These are phyloP conservation scores for Luffa aegyptiaca DNA, from an alignment of 306 rosid species.

Conservation along the genomic window DNA sequence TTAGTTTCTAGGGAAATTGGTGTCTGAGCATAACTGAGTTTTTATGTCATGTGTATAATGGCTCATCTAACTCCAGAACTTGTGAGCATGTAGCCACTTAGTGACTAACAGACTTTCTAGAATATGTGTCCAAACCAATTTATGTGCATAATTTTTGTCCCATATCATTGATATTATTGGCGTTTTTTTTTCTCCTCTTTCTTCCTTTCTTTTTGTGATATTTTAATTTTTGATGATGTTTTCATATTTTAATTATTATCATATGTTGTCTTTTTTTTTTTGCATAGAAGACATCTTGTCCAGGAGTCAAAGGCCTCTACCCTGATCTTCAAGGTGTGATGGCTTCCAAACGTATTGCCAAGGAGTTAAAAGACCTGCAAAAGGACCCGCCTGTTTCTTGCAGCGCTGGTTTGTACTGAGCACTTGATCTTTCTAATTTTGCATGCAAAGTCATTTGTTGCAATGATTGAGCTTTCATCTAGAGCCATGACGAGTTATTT, in stretches of 20 bases:
- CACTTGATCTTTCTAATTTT: background rate
- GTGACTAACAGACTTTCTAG: background rate
- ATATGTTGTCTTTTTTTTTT: background rate
- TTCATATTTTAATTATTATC: background rate
- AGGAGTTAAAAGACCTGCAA: slow-evolving; percentile 59
- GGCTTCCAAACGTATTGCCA: slow-evolving; percentile 47
- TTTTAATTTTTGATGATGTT: background rate
- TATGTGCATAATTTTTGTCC: background rate
- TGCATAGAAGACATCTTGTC: background rate
- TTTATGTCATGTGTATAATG: background rate
- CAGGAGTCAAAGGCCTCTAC: background rate
- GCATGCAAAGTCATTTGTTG: background rate
- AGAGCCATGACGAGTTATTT: background rate
- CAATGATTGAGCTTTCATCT: background rate
- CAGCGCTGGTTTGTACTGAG: slow-evolving; percentile 42
- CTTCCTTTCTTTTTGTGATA: no score
- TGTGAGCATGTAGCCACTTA: background rate
- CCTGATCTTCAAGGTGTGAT: slow-evolving; percentile 12
- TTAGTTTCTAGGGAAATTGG: background rate
- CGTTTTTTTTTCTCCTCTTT: no score
- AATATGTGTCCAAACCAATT: background rate
- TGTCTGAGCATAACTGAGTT: background rate
- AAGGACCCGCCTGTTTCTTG: slow-evolving; percentile 59
- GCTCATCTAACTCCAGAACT: background rate
- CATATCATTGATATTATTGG: background rate